Conservation (phyloP, 2,329 filamentous ascomycete genomes). For the Dendrostoma leiphaemia region DNA sequence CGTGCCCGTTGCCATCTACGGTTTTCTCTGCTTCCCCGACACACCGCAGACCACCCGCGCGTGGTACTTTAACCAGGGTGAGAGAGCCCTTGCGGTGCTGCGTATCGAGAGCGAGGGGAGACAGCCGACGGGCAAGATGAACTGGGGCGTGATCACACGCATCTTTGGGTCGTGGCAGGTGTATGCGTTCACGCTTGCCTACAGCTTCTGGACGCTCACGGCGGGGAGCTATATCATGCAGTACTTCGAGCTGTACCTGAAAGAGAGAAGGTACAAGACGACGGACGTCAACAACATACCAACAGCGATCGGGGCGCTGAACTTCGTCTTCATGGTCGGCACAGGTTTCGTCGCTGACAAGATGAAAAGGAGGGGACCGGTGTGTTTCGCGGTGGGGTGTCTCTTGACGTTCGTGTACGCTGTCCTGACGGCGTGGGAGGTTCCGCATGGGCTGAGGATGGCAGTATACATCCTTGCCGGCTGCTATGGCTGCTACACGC, state of each 20-base stretch:
- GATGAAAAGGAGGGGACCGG: slow-evolving; percentile 33
- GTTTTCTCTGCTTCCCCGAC: slow-evolving; percentile 38
- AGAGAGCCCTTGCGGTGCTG: slow-evolving; percentile 62
- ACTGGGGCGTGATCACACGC: slow-evolving; percentile 35
- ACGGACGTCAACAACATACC: slow-evolving; percentile 45
- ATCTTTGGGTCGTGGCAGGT: slow-evolving; percentile 42
- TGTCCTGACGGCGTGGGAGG: slow-evolving; percentile 36
- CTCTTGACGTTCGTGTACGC: slow-evolving; percentile 35
- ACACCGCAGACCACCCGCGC: slow-evolving; percentile 41
- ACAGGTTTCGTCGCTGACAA: slow-evolving; percentile 30
- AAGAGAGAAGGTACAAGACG: slow-evolving; percentile 34
- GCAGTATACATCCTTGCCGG: slow-evolving; percentile 37
- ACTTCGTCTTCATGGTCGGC: slow-evolving; percentile 38
- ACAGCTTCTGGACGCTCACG: slow-evolving; percentile 38
- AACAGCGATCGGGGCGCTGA: slow-evolving; percentile 40
- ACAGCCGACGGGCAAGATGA: slow-evolving; percentile 34
- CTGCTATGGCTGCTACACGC: slow-evolving; percentile 40
- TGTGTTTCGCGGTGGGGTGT: slow-evolving; percentile 33
- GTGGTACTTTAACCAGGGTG: slow-evolving; percentile 47
- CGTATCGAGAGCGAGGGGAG: slow-evolving; percentile 62
- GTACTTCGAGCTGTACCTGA: slow-evolving; percentile 40
- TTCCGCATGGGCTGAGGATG: slow-evolving; percentile 35
- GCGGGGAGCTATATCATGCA: slow-evolving; percentile 38
- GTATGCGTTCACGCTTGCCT: slow-evolving; percentile 39
- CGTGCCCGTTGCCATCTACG: slow-evolving; percentile 36